Percentiles rank a stretch among this genome's conserved stretches.
Evolutionary conservation across 2,329 filamentous ascomycete genomes (phyloP).

Genomic region (Orbilia oligospora): DNA sequence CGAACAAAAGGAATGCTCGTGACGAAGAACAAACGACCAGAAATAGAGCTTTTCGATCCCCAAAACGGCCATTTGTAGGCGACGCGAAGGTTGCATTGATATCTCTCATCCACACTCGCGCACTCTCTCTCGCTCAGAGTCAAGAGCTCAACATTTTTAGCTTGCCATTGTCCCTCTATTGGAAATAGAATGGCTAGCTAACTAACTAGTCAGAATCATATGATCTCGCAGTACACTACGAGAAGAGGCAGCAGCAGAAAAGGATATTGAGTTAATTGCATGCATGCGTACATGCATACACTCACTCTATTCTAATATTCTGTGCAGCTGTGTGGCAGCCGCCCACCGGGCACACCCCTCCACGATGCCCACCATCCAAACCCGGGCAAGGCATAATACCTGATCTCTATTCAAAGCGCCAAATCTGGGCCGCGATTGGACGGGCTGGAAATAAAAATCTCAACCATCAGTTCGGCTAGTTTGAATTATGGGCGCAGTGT

Average conservation of each 20-base stretch:
- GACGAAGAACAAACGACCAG: conserved; percentile 25
- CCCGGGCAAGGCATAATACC: conserved; percentile 57
- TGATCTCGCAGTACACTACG: background rate
- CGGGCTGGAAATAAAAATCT: conserved; percentile 60
- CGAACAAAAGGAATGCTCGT: conserved; percentile 29
- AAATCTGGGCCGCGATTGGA: conserved; percentile 56
- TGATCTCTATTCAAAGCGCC: conserved; percentile 51
- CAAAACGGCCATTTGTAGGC: conserved; percentile 8
- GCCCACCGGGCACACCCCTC: conserved; percentile 50
- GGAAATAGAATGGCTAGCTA: background rate
- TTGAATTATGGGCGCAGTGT: conserved; percentile 39
- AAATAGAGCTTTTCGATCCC: conserved; percentile 15
- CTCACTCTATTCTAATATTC: background rate
- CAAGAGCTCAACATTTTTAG: conserved; percentile 26
- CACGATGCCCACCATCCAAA: conserved; percentile 50
- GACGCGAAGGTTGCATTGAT: conserved; percentile 9
- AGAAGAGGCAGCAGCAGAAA: background rate
- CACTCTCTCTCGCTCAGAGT: background rate
- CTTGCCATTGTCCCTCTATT: background rate
- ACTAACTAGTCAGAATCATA: conserved; percentile 8
- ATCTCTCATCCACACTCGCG: background rate
- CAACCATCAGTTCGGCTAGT: conserved; percentile 52
- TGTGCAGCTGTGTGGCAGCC: conserved; percentile 52
- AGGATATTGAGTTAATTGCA: background rate
- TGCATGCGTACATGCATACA: background rate